Evolutionary conservation across 768 basidiomycete species (phyloP), one percentile per base, ranked within the genome.

Genomic region (Boletellus ananas): DNA sequence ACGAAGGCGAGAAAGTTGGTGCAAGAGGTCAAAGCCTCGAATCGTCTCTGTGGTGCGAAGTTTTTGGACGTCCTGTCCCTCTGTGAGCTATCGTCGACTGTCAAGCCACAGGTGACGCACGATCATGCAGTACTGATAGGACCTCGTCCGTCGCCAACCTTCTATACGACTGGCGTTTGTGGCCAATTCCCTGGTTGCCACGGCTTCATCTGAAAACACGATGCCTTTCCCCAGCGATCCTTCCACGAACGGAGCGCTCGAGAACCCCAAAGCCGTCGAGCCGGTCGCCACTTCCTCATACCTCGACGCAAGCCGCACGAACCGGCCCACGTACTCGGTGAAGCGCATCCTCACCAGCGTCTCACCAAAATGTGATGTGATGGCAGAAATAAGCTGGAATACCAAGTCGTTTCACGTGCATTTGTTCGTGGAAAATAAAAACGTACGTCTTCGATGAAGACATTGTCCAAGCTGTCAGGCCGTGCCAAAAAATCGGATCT

Each of bases 371-470:
- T 96, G 95, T 45, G 87, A 84, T n/a, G 85, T 80, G 35, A 97
- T 94, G 16, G 93, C 89, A 8, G 85, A 70, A 34, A 85, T 77
- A 54, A 98, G 83, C 94, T 57, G 16, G 9, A 47, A 41, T n/a
- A 11, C 2, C 16, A 40, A 12, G 41, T 34, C 31, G 51, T 47
- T 31, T 6, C 13, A 31, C 1, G 11, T 18, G 18, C 29, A 3
- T 12, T 21, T 5, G 4, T 27, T n/a, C 27, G 34, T 10, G 4
- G 35, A 43, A 31, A 35, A 6, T 27, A 36, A 48, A 34, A 10
- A 57, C 90, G 65, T 60, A 95, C 94, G 60, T 98, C 95, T 45
- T 98, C 94, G 56, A 98, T 90, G 70, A 97, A 97, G 14, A 87
- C 56, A 60, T 84, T 90, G 58, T 98, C 94, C 6, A 81, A 72